Evolutionary conservation across 2,329 filamentous ascomycete genomes (phyloP), one percentile per base, ranked within the genome.

Genomic region (Colletotrichum sp.): DNA sequence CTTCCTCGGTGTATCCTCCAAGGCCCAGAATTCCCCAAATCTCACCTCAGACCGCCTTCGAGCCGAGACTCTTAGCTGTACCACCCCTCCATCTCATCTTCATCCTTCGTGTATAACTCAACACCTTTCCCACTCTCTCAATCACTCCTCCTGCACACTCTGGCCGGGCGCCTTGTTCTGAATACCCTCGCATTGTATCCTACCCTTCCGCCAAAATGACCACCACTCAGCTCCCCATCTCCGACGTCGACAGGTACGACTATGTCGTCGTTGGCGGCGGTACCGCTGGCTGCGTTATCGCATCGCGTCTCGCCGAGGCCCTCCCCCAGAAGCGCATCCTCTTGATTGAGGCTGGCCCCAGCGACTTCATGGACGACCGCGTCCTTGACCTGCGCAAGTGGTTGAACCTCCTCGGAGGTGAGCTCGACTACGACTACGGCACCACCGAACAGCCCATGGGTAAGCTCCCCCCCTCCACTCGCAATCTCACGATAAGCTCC

Each of bases 371-470:
- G 88, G 94, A 98, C 85, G 94, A 97, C 85, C 92, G 95, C 72
- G 96, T 98, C 62, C 90, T 98, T 67, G 93, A 96, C 80, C 90
- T 98, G 80, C 95, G 95, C 82, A 93, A 98, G 85, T 98, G 96
- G 96, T 89, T 98, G 78, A 92, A 90, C 78, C 89, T 98, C 67
- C 92, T 98, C 32, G 96, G 96, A 78, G 95, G 95, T 82, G 93
- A 98, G 82, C 91, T 98, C 77, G 96, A 98, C 87, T 98, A 96
- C 85, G 95, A 98, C 86, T 98, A 98, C 86, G 92, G 92, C 81
- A 98, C 95, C 55, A 95, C 93, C 64, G 95, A 98, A 86, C 96
- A 98, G 88, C 95, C 95, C 78, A 97, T 92, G 87, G 90, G 90
- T 90, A 87, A 81, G 85, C 62, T 84, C 44, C 2, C 21, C 21